A percentile compares a stretch with the other conserved stretches of the same genome.
Conservation (phyloP, 805 yeast genomes). For the Candida xyloterini region DNA sequence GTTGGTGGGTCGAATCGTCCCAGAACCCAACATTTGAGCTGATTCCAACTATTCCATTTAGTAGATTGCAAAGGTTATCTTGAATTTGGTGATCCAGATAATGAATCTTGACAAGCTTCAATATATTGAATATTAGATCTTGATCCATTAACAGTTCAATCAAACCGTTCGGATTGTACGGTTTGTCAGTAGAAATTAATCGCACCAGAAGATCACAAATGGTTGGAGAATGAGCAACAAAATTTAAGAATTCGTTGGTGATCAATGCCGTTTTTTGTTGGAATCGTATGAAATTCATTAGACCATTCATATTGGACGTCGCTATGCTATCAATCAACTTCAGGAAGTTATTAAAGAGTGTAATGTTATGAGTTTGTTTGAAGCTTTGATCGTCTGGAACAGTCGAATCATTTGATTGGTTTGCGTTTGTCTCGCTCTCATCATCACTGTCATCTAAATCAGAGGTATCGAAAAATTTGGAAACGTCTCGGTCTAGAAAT, state of each 20-base stretch:
- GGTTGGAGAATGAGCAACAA: conserved; percentile 79
- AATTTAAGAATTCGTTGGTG: conserved; percentile 71
- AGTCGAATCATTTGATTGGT: background rate
- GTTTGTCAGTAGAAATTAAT: conserved; percentile 86
- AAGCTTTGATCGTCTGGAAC: conserved; percentile 1
- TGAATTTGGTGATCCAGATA: conserved; percentile 34
- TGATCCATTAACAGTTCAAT: conserved; percentile 73
- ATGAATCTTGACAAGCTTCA: conserved; percentile 56
- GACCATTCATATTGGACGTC: conserved; percentile 75
- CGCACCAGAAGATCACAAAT: conserved; percentile 84
- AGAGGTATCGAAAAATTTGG: conserved; percentile 15
- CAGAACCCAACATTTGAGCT: conserved; percentile 38
- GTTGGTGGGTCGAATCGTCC: conserved; percentile 22
- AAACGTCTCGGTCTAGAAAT: conserved; percentile 26
- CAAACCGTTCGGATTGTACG: conserved; percentile 83
- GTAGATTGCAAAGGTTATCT: conserved; percentile 59
- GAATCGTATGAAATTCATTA: conserved; percentile 63
- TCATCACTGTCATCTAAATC: conserved; percentile 15
- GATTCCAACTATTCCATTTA: conserved; percentile 78
- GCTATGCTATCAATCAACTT: conserved; percentile 82
- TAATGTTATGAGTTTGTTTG: conserved; percentile 28
- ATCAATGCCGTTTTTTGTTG: conserved; percentile 39
- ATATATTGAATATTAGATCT: conserved; percentile 59
- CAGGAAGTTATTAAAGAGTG: conserved; percentile 50
- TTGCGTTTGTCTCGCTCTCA: conserved; percentile 8